phyloP scores from a whole-genome alignment of 495 filamentous ascomycete species.

The Neurospora sp. region DNA sequence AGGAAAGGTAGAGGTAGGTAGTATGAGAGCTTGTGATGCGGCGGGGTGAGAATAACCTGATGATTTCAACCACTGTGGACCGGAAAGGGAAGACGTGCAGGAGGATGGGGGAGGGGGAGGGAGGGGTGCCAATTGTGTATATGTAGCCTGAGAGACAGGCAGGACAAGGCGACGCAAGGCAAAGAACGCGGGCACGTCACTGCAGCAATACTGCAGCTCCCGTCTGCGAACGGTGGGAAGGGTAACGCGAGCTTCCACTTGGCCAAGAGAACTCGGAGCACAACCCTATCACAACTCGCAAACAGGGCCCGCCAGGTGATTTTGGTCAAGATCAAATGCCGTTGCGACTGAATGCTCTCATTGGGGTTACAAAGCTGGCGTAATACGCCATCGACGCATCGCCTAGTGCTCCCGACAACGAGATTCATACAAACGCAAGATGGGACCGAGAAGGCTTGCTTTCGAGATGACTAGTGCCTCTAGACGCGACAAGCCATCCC shows the following conservation, averaged over 20 bases:
- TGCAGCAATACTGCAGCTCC: slow-evolving; percentile 26
- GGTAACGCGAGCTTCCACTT: slow-evolving; percentile 10
- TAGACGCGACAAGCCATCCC: background rate
- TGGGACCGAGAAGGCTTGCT: background rate
- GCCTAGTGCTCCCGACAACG: slow-evolving; percentile 23
- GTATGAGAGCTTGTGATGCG: slow-evolving; percentile 12
- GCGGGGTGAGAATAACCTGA: slow-evolving; percentile 17
- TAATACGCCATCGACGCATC: slow-evolving; percentile 35
- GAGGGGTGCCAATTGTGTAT: slow-evolving; percentile 25
- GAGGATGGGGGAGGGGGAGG: slow-evolving; percentile 14
- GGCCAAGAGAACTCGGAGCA: slow-evolving; percentile 13
- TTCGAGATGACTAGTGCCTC: background rate
- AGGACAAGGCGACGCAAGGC: slow-evolving; percentile 26
- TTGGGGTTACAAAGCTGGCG: slow-evolving; percentile 22
- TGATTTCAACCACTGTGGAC: slow-evolving; percentile 25
- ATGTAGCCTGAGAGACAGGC: slow-evolving; percentile 10
- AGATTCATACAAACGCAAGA: slow-evolving; percentile 2
- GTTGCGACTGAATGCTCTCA: slow-evolving; percentile 11
- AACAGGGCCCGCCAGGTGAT: slow-evolving; percentile 6
- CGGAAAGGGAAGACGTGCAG: slow-evolving; percentile 34
- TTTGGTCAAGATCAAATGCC: slow-evolving; percentile 17
- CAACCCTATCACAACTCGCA: slow-evolving; percentile 2
- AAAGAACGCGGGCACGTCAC: slow-evolving; percentile 29
- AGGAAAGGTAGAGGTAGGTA: background rate
- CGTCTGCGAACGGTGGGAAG: slow-evolving; percentile 12